Conservation (phyloP, 2,329 filamentous ascomycete species). For the Chaetomiaceae sp. region DNA sequence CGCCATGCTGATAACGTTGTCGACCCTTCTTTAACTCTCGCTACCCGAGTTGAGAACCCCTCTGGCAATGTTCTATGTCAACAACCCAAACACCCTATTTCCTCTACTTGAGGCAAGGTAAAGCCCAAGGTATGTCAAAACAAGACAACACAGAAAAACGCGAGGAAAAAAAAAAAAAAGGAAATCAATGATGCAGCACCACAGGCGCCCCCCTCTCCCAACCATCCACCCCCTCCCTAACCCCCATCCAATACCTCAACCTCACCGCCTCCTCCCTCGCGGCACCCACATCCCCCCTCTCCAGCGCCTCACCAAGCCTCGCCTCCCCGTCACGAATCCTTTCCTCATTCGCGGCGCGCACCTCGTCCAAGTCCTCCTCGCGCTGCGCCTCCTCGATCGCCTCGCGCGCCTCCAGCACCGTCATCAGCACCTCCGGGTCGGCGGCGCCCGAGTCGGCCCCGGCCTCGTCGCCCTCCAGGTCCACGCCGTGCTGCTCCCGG, state of each 20-base stretch:
- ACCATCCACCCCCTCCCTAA: conserved; percentile 70
- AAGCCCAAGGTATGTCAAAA: no score
- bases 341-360: conserved; percentile 62
- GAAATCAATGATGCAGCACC: conserved; percentile 48
- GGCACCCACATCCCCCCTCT: conserved; percentile 55
- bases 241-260: conserved; percentile 86
- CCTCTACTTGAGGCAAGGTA: no score
- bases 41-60: no score
- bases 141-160: no score
- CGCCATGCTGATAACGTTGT: no score
- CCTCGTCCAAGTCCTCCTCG: conserved; percentile 57
- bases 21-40: no score
- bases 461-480: conserved; percentile 74
- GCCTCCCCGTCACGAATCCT: conserved; percentile 61
- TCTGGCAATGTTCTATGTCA: no score
- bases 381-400: conserved; percentile 63
- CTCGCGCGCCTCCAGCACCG: conserved; percentile 76
- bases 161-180: no score
- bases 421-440: conserved; percentile 64
- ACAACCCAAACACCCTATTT: no score
- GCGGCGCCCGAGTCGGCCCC: conserved; percentile 54
- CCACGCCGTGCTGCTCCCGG: conserved; percentile 61
- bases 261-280: conserved; percentile 70
- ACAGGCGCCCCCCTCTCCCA: conserved; percentile 75
- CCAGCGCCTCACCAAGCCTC: conserved; percentile 60